Base-by-base conservation (phyloP, 768 basidiomycete species). In the Pisolithus sp. region DNA sequence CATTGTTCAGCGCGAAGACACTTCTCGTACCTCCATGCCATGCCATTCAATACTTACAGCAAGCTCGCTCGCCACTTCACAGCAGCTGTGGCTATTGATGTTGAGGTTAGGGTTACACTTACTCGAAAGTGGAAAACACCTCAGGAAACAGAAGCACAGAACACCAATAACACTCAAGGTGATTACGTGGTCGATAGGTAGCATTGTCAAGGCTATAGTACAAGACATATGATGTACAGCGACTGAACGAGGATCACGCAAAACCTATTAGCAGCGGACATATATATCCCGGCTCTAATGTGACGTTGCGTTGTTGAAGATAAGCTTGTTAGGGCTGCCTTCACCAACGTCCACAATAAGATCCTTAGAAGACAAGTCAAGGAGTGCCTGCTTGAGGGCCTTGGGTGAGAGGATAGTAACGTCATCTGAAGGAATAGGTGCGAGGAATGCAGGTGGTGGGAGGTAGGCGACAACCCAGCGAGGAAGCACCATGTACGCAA, bases 301-400 rank as follows among this genome's bases (percentile, higher is more conserved):
- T 2, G 41, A 48, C 7, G 86, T 88, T 6, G 79, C 83, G 57
- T 92, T 92, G 75, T 92, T 92, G 73, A 80, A 93, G 57, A 89
- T 77, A 62, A 93, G 74, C 65, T 81, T 56, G 73, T 93, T 92
- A 39, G 77, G 71, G 3, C 88, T 85, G 45, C 77, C 67, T 1
- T 56, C 49, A 2, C 81, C 81, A 8, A 71, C 55, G 9, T 78
- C 74, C 0, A 51, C 24, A 10, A 96, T 71, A 17, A 76, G 40
- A 47, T 69, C 78, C 44, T 63, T 60, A 50, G 75, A 85, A 12
- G 86, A 68, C 5, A 97, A 73, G 2, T 66, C 69, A 28, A 89
- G 38, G 28, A 98, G 57, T 6, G 87, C 86, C 53, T 76, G 71
- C 83, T 91, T 96, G 55, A 98, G 72, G 67, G 87, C 81, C 30